Evolutionary conservation across 495 filamentous ascomycete genomes (phyloP).

Genomic region (Annulohypoxylon stygium): DNA sequence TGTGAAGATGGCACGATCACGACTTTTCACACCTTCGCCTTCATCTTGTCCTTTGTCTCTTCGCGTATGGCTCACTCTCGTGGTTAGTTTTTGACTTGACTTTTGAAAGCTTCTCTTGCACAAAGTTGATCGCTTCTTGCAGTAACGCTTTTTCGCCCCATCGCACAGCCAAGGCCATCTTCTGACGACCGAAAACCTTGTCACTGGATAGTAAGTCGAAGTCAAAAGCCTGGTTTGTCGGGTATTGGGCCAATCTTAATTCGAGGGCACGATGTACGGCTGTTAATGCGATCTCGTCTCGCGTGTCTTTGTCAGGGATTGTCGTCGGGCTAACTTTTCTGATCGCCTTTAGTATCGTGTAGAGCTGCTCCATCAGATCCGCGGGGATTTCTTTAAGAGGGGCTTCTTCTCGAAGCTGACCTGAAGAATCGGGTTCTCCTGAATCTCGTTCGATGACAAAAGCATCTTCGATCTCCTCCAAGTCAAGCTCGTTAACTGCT

Average conservation of each 20-base stretch:
- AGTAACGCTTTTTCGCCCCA: conserved; percentile 84
- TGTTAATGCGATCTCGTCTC: conserved; percentile 56
- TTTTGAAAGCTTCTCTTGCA: conserved; percentile 48
- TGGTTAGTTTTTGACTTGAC: conserved; percentile 50
- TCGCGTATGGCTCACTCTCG: conserved; percentile 55
- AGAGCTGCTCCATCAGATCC: conserved; percentile 56
- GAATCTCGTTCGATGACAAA: conserved; percentile 61
- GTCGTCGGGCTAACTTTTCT: conserved; percentile 55
- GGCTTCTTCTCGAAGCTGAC: conserved; percentile 49
- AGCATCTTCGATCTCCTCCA: conserved; percentile 58
- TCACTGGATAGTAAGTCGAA: conserved; percentile 59
- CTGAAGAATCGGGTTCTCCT: conserved; percentile 56
- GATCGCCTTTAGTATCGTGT: conserved; percentile 57
- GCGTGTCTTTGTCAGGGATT: conserved; percentile 56
- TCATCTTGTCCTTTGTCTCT: conserved; percentile 55
- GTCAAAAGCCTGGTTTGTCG: conserved; percentile 74
- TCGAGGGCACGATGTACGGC: conserved; percentile 58
- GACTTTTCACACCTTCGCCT: not conserved
- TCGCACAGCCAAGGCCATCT: conserved; percentile 82
- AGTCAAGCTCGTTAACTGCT: conserved; percentile 51
- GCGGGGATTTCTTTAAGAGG: conserved; percentile 53
- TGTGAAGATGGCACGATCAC: not conserved
- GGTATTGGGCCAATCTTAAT: conserved; percentile 67
- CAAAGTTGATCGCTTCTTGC: conserved; percentile 61
- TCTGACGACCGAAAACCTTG: conserved; percentile 57